Percentiles rank a stretch among this genome's conserved stretches.
Conservation (phyloP, 768 basidiomycete species). For the Trametes villosa region DNA sequence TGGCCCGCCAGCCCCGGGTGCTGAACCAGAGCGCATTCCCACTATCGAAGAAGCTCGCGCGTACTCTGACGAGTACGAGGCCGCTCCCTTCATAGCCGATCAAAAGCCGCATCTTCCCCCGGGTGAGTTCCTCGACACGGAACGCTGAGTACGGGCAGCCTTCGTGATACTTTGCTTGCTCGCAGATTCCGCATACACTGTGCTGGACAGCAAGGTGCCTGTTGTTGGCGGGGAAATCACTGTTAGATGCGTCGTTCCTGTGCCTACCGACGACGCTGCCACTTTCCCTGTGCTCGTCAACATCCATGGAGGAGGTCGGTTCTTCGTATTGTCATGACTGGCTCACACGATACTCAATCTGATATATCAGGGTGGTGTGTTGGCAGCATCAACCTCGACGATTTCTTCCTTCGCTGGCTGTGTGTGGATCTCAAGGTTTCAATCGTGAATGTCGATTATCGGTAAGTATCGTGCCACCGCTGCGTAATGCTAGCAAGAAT, state of each 20-base stretch:
- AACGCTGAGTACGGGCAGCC: no score
- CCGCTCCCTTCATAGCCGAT: not conserved
- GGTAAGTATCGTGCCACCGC: not conserved
- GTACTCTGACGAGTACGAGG: not conserved
- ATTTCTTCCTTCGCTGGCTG: constrained; percentile 23
- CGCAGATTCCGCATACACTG: not conserved
- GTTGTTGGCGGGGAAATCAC: not conserved
- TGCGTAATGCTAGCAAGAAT: not conserved
- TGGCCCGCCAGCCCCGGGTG: no score
- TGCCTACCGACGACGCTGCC: not conserved
- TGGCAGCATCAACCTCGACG: constrained; percentile 23
- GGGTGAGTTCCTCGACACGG: not conserved
- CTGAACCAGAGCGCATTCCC: no score
- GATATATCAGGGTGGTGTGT: constrained; percentile 10
- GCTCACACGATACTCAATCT: not conserved
- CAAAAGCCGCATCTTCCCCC: not conserved
- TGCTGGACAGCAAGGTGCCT: not conserved
- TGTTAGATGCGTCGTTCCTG: not conserved
- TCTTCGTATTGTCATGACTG: not conserved
- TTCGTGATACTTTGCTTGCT: not conserved
- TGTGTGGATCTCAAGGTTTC: constrained; percentile 23
- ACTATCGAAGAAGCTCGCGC: not conserved
- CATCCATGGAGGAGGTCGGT: not conserved
- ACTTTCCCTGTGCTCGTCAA: not conserved
- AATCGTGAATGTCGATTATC: constrained; percentile 26